Evolutionary conservation across 2,329 filamentous ascomycete species (phyloP), one percentile per base, ranked within the genome.

Genomic region (Neofusicoccum kwambonambiense): DNA sequence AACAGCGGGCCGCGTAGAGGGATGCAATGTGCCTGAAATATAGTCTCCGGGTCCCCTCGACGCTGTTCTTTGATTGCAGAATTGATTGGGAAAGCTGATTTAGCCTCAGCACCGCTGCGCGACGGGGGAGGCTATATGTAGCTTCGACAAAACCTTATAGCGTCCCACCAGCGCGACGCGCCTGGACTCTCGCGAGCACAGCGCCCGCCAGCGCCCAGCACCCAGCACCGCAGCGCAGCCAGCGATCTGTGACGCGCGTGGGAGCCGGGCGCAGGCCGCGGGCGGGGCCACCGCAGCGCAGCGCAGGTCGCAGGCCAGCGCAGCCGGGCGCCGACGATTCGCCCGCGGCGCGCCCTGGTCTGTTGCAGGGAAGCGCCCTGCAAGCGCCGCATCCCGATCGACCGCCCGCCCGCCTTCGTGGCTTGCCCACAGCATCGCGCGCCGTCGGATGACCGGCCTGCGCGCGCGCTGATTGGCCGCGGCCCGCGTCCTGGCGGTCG

Each of bases 121-220:
- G 15, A 57, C 13, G 52, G 19, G 52, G 54, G 39, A 41, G 11
- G 54, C 52, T 60, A 60, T 60, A 60, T 37, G 56, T 60, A 60
- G 39, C 13, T 57, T 31, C 39, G 9, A 12, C 7, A 5, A 31
- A 19, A 45, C 39, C 37, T 58, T 58, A 45, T 57, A 45, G 39
- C 54, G 47, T 50, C 56, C 27, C 56, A n/a, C 27, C 56, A n/a
- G 52, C 39, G 35, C 50, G 22, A 22, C 22, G 22, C 22, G 22
- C 22, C 22, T 22, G 22, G 22, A 22, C 22, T 22, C 22, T 22
- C 22, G 22, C 22, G 22, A 22, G 3, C 22, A 22, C 22, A 3
- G 22, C 22, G 22, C 22, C 22, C 22, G 22, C 22, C 22, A 22
- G 22, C 22, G 22, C 22, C 22, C 22, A 22, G 22, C 22, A 22